These are phyloP conservation scores for Plectosphaerella sp. DNA, from an alignment of 2,329 filamentous ascomycete genomes.

Conservation along the genomic window DNA sequence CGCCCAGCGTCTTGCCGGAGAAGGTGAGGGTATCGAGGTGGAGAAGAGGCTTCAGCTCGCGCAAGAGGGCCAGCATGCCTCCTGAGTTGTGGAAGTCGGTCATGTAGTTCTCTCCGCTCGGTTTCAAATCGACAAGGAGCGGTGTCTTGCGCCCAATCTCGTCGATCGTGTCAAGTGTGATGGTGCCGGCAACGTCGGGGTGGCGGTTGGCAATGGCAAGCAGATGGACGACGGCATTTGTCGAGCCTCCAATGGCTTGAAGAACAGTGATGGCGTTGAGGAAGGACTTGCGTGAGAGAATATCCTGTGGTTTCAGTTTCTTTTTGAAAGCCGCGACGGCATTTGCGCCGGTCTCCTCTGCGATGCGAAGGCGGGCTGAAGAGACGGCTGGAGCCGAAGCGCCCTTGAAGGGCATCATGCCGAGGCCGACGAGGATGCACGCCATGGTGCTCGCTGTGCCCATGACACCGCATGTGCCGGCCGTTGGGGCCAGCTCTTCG, in stretches of 20 bases:
- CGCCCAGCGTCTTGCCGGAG: slow-evolving; percentile 77
- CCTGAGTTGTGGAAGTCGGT: slow-evolving; percentile 86
- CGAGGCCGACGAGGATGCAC: slow-evolving; percentile 75
- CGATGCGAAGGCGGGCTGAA: slow-evolving; percentile 75
- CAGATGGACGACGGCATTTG: slow-evolving; percentile 82
- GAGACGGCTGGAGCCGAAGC: slow-evolving; percentile 76
- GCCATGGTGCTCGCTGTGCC: slow-evolving; percentile 91
- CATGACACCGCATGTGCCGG: slow-evolving; percentile 86
- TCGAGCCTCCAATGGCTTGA: slow-evolving; percentile 80
- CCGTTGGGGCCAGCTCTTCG: slow-evolving; percentile 68
- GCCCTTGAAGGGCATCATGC: slow-evolving; percentile 72
- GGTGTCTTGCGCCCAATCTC: slow-evolving; percentile 73
- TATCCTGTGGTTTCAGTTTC: slow-evolving; percentile 62
- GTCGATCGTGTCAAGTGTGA: slow-evolving; percentile 77
- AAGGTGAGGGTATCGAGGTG: slow-evolving; percentile 74
- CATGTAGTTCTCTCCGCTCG: slow-evolving; percentile 83
- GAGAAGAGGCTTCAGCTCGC: slow-evolving; percentile 70
- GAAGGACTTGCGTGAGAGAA: slow-evolving; percentile 72
- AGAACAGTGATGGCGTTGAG: slow-evolving; percentile 83
- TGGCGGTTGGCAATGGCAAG: slow-evolving; percentile 76
- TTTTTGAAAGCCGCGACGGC: slow-evolving; percentile 64
- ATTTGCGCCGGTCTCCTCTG: slow-evolving; percentile 64
- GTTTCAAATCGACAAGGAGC: slow-evolving; percentile 80
- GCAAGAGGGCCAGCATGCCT: slow-evolving; percentile 77
- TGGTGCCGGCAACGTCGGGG: slow-evolving; percentile 55